A percentile compares a stretch with the other conserved stretches of the same genome.
Conservation (phyloP, 352 stramenopile genomes). For the Globisporangium canariense region DNA sequence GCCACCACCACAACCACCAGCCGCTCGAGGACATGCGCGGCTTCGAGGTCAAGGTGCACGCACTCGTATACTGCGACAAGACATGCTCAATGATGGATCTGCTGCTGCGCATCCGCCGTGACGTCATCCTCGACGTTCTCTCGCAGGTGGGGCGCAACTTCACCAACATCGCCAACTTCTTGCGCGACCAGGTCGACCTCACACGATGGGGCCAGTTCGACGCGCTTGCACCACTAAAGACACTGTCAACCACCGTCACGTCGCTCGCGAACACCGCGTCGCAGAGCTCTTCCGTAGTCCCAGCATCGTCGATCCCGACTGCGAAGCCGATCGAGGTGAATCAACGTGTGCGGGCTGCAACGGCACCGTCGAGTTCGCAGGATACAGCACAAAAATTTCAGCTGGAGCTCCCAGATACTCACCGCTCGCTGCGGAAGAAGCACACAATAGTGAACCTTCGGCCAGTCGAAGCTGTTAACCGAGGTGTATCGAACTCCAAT, state of each 20-base stretch:
- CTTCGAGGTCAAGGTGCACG: slow-evolving; percentile 83
- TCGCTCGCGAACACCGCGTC: slow-evolving; percentile 24
- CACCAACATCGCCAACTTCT: slow-evolving; percentile 80
- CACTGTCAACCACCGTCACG: slow-evolving; percentile 27
- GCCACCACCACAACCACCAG: slow-evolving; percentile 26
- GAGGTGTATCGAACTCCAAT: neutral
- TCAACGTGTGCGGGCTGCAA: slow-evolving; percentile 13
- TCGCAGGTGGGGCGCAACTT: slow-evolving; percentile 86
- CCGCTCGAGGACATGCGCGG: slow-evolving; percentile 83
- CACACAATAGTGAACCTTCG: slow-evolving; percentile 1
- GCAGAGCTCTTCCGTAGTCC: slow-evolving; percentile 3
- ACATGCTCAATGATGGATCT: slow-evolving; percentile 76
- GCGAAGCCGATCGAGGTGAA: slow-evolving; percentile 15
- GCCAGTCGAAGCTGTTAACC: slow-evolving; percentile 1
- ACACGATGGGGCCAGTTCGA: slow-evolving; percentile 69
- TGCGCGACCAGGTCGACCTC: slow-evolving; percentile 76
- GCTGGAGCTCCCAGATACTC: slow-evolving; percentile 40
- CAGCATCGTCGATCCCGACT: slow-evolving; percentile 15
- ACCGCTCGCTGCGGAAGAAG: slow-evolving; percentile 43
- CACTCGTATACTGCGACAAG: slow-evolving; percentile 86
- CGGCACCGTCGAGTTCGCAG: slow-evolving; percentile 5
- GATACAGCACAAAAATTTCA: slow-evolving; percentile 32
- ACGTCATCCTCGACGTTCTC: slow-evolving; percentile 80
- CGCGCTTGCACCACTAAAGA: slow-evolving; percentile 58
- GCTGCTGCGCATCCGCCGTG: slow-evolving; percentile 64